Evolutionary conservation across 1,139 yeast species (phyloP).

Genomic region (Geotrichum carabidarum): DNA sequence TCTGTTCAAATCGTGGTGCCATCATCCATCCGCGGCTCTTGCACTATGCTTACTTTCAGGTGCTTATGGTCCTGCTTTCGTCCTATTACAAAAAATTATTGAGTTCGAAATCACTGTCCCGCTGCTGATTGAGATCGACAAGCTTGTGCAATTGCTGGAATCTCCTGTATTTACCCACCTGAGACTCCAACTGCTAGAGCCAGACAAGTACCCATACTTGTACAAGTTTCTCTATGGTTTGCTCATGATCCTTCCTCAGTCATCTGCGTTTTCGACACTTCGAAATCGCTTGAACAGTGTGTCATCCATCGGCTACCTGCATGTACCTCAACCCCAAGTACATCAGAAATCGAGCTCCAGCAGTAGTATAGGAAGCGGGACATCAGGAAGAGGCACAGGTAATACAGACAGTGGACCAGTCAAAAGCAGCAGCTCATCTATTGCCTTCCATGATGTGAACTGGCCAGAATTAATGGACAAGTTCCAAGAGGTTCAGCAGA

Average conservation of each 20-base stretch:
- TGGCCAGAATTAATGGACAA: slow-evolving; percentile 59
- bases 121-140: slow-evolving; percentile 70
- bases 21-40: slow-evolving; percentile 82
- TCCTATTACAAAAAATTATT: slow-evolving; percentile 67
- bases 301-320: slow-evolving; percentile 40
- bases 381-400: neutral
- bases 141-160: slow-evolving; percentile 71
- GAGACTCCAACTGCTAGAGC: slow-evolving; percentile 81
- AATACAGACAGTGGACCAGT: slow-evolving; percentile 2
- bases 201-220: slow-evolving; percentile 73
- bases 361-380: slow-evolving; percentile 1
- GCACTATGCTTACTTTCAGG: slow-evolving; percentile 83
- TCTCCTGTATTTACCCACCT: slow-evolving; percentile 88
- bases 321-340: slow-evolving; percentile 25
- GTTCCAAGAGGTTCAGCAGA: slow-evolving; percentile 57
- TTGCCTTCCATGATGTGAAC: slow-evolving; percentile 26
- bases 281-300: slow-evolving; percentile 68
- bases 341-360: neutral
- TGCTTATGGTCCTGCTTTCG: slow-evolving; percentile 81
- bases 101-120: slow-evolving; percentile 71
- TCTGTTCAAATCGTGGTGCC: slow-evolving; percentile 87
- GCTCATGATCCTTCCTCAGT: slow-evolving; percentile 91
- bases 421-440: slow-evolving; percentile 11
- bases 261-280: slow-evolving; percentile 79
- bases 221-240: slow-evolving; percentile 89